Conservation (phyloP, 768 basidiomycete species). For the Dacryopinax spathularia region DNA sequence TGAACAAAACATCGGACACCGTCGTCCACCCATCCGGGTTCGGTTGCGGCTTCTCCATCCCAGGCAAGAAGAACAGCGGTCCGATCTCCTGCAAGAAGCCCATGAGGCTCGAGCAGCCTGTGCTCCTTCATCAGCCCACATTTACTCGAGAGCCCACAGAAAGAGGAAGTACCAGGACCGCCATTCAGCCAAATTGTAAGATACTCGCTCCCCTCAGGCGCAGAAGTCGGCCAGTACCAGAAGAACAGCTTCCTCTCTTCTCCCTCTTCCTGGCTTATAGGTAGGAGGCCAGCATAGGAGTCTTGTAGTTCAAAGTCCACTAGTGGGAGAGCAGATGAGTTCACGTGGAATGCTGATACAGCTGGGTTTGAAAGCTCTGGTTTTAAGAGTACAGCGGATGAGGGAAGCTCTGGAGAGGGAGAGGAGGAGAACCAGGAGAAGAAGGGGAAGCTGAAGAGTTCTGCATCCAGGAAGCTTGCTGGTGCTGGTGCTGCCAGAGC, state of each 20-base stretch:
- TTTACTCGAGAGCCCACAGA: not conserved
- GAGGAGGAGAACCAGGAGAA: not conserved
- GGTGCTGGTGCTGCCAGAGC: not conserved
- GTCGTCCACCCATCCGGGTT: not conserved
- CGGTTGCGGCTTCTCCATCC: not conserved
- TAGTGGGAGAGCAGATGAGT: not conserved
- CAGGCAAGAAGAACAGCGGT: not conserved
- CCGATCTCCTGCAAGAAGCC: not conserved
- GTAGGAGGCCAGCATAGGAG: not conserved
- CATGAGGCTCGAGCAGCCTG: slow-evolving; percentile 1
- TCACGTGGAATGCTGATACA: not conserved
- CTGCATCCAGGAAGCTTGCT: not conserved
- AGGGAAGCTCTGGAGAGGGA: not conserved
- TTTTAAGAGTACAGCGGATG: not conserved
- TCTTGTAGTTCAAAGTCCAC: not conserved
- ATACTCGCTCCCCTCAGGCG: not conserved
- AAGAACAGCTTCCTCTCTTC: slow-evolving; percentile 7
- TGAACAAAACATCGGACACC: not conserved
- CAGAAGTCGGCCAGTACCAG: slow-evolving; percentile 8
- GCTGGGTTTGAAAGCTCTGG: not conserved
- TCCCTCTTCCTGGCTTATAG: not conserved
- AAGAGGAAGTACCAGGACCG: not conserved
- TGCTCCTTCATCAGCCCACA: not conserved
- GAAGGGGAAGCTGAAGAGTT: not conserved
- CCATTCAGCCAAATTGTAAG: slow-evolving; percentile 7